Percentiles rank a stretch among this genome's conserved stretches.
phyloP scores from a whole-genome alignment of 2,329 filamentous ascomycete genomes.

The Trichoderma endophyticum region DNA sequence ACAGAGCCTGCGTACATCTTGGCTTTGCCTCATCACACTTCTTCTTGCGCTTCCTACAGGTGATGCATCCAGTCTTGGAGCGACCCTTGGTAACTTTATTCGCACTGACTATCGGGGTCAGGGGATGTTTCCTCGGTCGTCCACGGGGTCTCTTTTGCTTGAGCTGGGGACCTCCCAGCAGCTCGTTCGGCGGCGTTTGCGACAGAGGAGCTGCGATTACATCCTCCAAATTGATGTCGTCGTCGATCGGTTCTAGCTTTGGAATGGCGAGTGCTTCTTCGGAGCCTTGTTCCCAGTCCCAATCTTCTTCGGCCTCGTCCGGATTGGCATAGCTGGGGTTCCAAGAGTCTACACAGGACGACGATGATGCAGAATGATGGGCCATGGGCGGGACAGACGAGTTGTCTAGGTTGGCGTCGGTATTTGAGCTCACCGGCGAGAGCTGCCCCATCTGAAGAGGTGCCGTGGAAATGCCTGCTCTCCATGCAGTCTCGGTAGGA shows the following conservation, averaged over 20 bases:
- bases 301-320: conserved; percentile 43
- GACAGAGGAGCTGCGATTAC: conserved; percentile 42
- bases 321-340: conserved; percentile 40
- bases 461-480: conserved; percentile 23
- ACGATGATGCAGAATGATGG: conserved; percentile 43
- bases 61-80: conserved; percentile 67
- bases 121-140: conserved; percentile 76
- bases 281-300: conserved; percentile 51
- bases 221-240: conserved; percentile 53
- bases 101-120: conserved; percentile 53
- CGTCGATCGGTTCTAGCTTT: conserved; percentile 57
- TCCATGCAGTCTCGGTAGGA: conserved; percentile 32
- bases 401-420: conserved; percentile 41
- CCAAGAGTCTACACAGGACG: conserved; percentile 47
- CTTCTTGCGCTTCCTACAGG: conserved; percentile 67
- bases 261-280: conserved; percentile 47
- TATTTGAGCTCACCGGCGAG: conserved; percentile 52
- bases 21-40: conserved; percentile 69
- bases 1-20: conserved; percentile 47
- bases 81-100: conserved; percentile 75
- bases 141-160: conserved; percentile 68
- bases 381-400: conserved; percentile 42
- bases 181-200: conserved; percentile 22
- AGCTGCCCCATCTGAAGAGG: conserved; percentile 46
- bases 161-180: conserved; percentile 28